These are phyloP conservation scores for Schoenoplectus triqueter DNA, from an alignment of 202 grass and related monocot species.

Conservation along the genomic window DNA sequence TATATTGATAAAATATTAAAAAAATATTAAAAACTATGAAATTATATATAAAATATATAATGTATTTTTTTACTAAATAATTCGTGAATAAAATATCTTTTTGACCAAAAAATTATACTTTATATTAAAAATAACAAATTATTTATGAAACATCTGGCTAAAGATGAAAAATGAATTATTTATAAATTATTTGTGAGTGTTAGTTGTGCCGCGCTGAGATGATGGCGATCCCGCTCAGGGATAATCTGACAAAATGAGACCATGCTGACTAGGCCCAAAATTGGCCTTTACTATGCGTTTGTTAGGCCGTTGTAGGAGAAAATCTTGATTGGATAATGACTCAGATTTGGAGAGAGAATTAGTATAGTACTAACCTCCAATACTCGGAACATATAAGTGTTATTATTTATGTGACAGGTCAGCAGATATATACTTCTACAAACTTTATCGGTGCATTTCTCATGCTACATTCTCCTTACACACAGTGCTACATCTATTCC, in stretches of 20 bases:
- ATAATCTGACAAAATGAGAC: not conserved
- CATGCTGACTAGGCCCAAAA: not conserved
- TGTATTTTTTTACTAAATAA: too few relatives aligned
- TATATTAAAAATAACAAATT: too few relatives aligned
- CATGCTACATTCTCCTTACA: not conserved
- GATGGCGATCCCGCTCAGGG: not conserved
- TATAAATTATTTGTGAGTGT: too few relatives aligned
- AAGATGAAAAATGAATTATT: too few relatives aligned
- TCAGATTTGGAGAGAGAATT: conserved; percentile 32
- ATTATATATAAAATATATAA: too few relatives aligned
- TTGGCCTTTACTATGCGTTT: conserved; percentile 28
- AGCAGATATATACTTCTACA: not conserved
- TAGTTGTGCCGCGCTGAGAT: too few relatives aligned
- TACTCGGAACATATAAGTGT: too few relatives aligned
- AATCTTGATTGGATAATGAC: conserved; percentile 44
- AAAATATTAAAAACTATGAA: too few relatives aligned
- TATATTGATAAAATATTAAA: too few relatives aligned
- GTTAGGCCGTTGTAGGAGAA: conserved; percentile 32
- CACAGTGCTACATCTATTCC: not conserved
- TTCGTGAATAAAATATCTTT: too few relatives aligned
- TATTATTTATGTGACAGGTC: not conserved
- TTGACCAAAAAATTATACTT: too few relatives aligned
- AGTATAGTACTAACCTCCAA: not conserved
- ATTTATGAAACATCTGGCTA: too few relatives aligned
- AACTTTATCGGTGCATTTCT: not conserved